phyloP scores from a whole-genome alignment of 2,329 filamentous ascomycete species.

The Aspergillus tamarii region DNA sequence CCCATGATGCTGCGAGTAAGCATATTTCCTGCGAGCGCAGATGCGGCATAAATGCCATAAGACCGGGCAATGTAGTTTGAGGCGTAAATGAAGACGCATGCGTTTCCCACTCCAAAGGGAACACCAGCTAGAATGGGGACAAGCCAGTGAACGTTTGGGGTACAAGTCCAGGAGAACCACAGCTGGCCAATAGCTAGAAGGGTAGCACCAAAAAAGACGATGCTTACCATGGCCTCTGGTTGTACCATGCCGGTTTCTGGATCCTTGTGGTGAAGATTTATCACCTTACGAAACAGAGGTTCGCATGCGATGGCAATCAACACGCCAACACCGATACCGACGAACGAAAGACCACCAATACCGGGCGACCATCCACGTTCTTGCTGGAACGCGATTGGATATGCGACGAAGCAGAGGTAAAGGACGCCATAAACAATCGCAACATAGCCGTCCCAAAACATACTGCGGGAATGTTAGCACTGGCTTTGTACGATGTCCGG shows the following conservation, averaged over 20 bases:
- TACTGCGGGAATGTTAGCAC: slow-evolving; percentile 47
- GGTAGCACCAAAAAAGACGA: slow-evolving; percentile 76
- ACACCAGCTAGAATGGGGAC: slow-evolving; percentile 74
- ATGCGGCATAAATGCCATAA: slow-evolving; percentile 78
- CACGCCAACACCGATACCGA: slow-evolving; percentile 64
- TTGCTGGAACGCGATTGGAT: slow-evolving; percentile 77
- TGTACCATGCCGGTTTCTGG: slow-evolving; percentile 69
- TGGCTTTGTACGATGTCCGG: neutral
- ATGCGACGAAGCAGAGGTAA: slow-evolving; percentile 85
- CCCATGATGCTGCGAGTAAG: slow-evolving; percentile 71
- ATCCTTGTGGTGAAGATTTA: slow-evolving; percentile 73
- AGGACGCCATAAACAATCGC: slow-evolving; percentile 79
- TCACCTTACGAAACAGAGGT: slow-evolving; percentile 72
- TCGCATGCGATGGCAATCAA: slow-evolving; percentile 55
- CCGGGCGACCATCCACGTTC: slow-evolving; percentile 74
- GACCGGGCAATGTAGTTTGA: slow-evolving; percentile 75
- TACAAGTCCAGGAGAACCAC: slow-evolving; percentile 82
- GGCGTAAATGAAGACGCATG: slow-evolving; percentile 75
- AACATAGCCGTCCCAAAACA: slow-evolving; percentile 70
- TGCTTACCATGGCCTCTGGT: slow-evolving; percentile 76
- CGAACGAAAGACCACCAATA: slow-evolving; percentile 73
- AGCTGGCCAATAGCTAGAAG: slow-evolving; percentile 75
- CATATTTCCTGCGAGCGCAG: slow-evolving; percentile 74
- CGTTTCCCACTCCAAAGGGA: slow-evolving; percentile 76
- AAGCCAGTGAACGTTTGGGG: slow-evolving; percentile 77